Evolutionary conservation across 2,329 filamentous ascomycete species (phyloP), one percentile per base, ranked within the genome.

Genomic region (Blastomyces silverae): DNA sequence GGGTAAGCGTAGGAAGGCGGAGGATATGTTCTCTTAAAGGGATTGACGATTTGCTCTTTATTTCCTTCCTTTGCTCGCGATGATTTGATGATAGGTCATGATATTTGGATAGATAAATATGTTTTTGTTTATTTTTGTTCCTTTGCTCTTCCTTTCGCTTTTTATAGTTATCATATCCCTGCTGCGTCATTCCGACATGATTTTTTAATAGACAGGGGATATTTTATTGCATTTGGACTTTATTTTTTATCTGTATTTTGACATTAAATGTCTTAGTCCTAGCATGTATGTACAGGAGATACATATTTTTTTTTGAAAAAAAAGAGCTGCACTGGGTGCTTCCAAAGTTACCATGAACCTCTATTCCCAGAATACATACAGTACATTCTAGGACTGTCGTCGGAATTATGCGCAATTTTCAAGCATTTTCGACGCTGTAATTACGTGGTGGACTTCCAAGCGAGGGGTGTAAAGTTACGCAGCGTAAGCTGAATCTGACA

Each of bases 21-120:
- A 90, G 70, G 89, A 92, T 76, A 79, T 89, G 68, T 92, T 91
- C 73, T 81, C 82, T 67, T 91, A 75, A 83, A 22, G 22, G 8
- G n/a, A 56, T 34, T 56, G 53, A 5, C 22, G 15, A n/a, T 60
- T 25, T 34, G 37, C 34, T 59, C 22, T 44, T 13, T 25, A 52
- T 59, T 8, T 37, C 11, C 11, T 42, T 11, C 37, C 20, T n/a
- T 13, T n/a, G 37, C 8, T 39, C 11, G 56, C 34, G 7, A 25
- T 25, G 20, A 60, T 60, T 31, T 46, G 58, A 48, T 48, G 39
- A 48, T 60, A 60, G 42, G 58, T 31, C 15, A 60, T 46, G 58
- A 60, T 22, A 34, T 48, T 39, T 46, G 20, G 20, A 60, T 11
- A 28, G 10, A 11, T 15, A 25, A 22, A 25, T 22, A 25, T 59